A percentile compares a stretch with the other conserved stretches of the same genome.
phyloP scores from a whole-genome alignment of 768 basidiomycete species.

The Tylopilus rubrobrunneus region DNA sequence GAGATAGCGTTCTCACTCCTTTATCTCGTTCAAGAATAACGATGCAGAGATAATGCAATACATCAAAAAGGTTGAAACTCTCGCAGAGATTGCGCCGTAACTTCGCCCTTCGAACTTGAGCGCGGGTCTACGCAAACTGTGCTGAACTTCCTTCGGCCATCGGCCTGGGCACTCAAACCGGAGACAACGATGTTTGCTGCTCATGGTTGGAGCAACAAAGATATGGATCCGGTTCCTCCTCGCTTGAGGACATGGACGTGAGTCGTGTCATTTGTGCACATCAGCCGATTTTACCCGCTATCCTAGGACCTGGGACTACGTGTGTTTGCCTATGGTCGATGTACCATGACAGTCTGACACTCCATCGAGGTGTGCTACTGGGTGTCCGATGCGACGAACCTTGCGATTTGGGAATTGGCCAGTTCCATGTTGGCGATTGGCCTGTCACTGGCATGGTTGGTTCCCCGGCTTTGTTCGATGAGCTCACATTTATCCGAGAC shows the following conservation, averaged over 20 bases:
- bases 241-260: conserved; percentile 57
- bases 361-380: conserved; percentile 25
- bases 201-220: conserved; percentile 64
- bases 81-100: not conserved
- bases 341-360: conserved; percentile 16
- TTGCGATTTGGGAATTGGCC: conserved; percentile 49
- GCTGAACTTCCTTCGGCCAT: conserved; percentile 15
- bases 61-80: conserved; percentile 6
- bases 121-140: not conserved
- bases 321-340: conserved; percentile 45
- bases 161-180: conserved; percentile 17
- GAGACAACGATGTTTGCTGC: conserved; percentile 51
- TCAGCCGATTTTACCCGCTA: not conserved
- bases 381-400: conserved; percentile 30
- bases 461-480: not conserved
- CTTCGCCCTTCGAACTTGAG: not conserved
- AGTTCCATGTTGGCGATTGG: conserved; percentile 74
- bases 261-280: not conserved
- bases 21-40: conserved; percentile 3
- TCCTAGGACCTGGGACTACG: conserved; percentile 51
- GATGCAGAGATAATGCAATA: conserved; percentile 3
- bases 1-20: no score
- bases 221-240: conserved; percentile 72
- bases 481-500: conserved; percentile 34
- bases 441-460: conserved; percentile 63